phyloP scores from a whole-genome alignment of 768 basidiomycete species.

The Strobilomyces confusus region DNA sequence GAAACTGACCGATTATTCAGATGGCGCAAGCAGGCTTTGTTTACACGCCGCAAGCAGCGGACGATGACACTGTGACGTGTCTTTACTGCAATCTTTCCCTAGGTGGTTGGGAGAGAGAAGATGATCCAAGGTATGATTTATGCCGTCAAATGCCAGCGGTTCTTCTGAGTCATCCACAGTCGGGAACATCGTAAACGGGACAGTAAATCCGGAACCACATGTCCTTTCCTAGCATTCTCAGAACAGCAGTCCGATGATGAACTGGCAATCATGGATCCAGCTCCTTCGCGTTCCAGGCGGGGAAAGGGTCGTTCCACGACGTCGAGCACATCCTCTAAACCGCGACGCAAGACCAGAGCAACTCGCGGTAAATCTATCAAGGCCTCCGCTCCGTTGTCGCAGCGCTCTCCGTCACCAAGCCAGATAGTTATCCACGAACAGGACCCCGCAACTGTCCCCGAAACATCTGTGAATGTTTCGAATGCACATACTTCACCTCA shows the following conservation, averaged over 20 bases:
- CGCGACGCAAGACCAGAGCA: conserved; percentile 21
- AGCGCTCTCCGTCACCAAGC: conserved; percentile 13
- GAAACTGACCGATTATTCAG: conserved; percentile 27
- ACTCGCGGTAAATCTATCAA: conserved; percentile 23
- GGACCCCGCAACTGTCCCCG: background rate
- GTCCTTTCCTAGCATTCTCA: conserved; percentile 40
- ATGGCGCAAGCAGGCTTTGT: conserved; percentile 90
- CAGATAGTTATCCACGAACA: background rate
- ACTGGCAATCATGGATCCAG: conserved; percentile 12
- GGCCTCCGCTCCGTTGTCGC: conserved; percentile 9
- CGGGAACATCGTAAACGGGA: conserved; percentile 73
- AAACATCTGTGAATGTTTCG: background rate
- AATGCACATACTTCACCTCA: background rate
- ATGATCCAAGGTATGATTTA: conserved; percentile 77
- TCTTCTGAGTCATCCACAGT: conserved; percentile 34
- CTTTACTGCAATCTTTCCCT: conserved; percentile 78
- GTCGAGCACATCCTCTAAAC: conserved; percentile 19
- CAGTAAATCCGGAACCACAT: conserved; percentile 40
- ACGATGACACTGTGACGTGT: conserved; percentile 81
- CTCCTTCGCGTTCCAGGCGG: conserved; percentile 14
- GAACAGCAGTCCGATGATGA: conserved; percentile 26
- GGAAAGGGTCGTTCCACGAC: conserved; percentile 20
- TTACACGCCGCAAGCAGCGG: conserved; percentile 61
- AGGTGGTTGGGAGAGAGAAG: conserved; percentile 82
- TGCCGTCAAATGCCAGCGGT: background rate